A percentile compares a stretch with the other conserved stretches of the same genome.
phyloP scores from a whole-genome alignment of 2,329 filamentous ascomycete species.

The Ceratocystis harringtonii region DNA sequence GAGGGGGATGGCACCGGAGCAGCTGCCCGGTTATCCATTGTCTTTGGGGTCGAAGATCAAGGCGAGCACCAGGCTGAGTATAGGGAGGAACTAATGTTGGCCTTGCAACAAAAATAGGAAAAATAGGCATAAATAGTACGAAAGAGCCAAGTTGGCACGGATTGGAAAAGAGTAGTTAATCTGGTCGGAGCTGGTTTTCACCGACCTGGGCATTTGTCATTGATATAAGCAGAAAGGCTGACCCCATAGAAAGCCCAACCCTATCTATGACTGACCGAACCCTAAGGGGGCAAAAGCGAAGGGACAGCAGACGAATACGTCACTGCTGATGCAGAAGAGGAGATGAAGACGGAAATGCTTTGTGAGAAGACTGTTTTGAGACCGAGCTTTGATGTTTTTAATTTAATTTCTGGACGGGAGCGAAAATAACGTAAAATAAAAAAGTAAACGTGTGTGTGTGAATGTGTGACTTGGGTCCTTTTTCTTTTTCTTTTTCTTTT shows the following conservation, averaged over 20 bases:
- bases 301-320: too few species aligned
- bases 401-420: too few species aligned
- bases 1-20: neutral
- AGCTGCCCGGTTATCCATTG: neutral
- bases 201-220: neutral
- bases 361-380: too few species aligned
- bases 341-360: too few species aligned
- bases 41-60: neutral
- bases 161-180: conserved; percentile 16
- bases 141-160: conserved; percentile 15
- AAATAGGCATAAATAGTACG: conserved; percentile 15
- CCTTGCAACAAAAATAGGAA: conserved; percentile 10
- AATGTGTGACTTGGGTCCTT: too few species aligned
- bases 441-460: too few species aligned
- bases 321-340: too few species aligned
- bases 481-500: too few species aligned
- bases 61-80: neutral
- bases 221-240: neutral
- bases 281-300: too few species aligned
- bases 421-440: too few species aligned
- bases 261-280: neutral
- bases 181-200: neutral
- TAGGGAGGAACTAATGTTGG: neutral
- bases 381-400: too few species aligned
- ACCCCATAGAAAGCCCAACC: neutral